Conservation (phyloP, 306 rosid genomes). For the Medicago lupulina region DNA sequence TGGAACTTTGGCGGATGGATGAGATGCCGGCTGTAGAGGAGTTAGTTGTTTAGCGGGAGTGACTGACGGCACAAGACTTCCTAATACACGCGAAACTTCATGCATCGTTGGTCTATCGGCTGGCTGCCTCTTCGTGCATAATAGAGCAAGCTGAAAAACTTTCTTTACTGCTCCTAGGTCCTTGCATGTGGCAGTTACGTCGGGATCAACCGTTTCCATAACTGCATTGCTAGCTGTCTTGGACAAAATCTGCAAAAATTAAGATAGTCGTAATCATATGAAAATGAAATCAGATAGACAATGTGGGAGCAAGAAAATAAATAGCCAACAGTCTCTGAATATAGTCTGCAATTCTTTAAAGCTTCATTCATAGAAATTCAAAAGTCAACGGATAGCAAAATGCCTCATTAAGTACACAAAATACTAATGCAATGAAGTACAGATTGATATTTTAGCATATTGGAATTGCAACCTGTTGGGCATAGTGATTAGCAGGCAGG, state of each 20-base stretch:
- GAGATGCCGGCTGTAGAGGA: constrained; percentile 35
- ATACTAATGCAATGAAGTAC: neutral
- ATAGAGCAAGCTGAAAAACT: constrained; percentile 83
- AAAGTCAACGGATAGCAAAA: neutral
- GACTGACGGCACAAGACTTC: constrained; percentile 56
- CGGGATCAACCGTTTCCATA: constrained; percentile 91
- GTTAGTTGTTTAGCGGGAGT: constrained; percentile 40
- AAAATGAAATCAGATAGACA: constrained; percentile 12
- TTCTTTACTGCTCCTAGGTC: constrained; percentile 85
- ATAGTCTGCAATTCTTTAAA: neutral
- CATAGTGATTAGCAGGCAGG: neutral
- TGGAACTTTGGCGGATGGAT: constrained; percentile 56
- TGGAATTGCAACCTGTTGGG: neutral
- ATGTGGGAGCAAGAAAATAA: constrained; percentile 1
- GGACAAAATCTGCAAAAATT: constrained; percentile 68
- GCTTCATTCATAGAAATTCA: constrained; percentile 10
- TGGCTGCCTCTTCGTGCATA: constrained; percentile 85
- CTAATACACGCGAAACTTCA: constrained; percentile 78
- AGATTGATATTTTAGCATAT: neutral
- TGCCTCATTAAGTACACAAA: neutral
- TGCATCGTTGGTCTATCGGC: constrained; percentile 88
- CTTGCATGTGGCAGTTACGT: constrained; percentile 75
- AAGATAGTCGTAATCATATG: neutral
- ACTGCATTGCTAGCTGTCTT: constrained; percentile 85
- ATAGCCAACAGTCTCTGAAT: neutral